Base-by-base conservation (phyloP, 768 basidiomycete species). In the Collybia mongolica region DNA sequence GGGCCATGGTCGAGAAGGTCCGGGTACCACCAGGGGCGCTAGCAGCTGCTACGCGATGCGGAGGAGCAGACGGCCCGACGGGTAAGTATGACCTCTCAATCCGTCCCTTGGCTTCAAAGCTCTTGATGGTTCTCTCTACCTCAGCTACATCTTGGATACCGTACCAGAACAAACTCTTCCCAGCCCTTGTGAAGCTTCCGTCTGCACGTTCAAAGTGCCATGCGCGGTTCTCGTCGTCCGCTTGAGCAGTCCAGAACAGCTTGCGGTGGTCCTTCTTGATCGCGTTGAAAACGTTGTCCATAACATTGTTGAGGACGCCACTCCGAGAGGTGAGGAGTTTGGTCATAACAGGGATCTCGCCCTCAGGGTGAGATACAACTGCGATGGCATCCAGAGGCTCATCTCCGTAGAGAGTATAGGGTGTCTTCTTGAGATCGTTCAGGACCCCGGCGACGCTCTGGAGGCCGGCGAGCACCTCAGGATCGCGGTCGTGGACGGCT, bases 151-250 rank as follows among this genome's bases (percentile, higher is more conserved):
- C 91, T 54, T 88, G 86, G 22, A 98, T 78, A 39, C 97, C 97
- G 64, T 96, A 98, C 96, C 97, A 99, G 81, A 97, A 98, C 63
- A 99, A 70, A 62, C 86, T 94, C 70, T 85, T 85, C 17, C 96
- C 95, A 15, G 91, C 91, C 35, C 97, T 80, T 15, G 94, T 96
- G 75, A 99, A 99, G 69, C 90, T 93, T 0, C 97, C 97, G 58
- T 98, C 95, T 0, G 97, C 93, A 48, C 94, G 85, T 74, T 99
- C 96, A 61, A 98, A 99, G 72, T 99, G 96, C 97, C 97, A 99
- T 3, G 88, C 82, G 36, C 95, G 84, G 70, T 97, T 95, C 72
- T 98, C 96, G 65, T 98, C 96, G 56, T 98, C 94, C 3, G 86
- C 86, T 58, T 88, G 89, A 0, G 93, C 88, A n/a, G 95, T 98